Evolutionary conservation across 176 grass and related monocot genomes (phyloP).

Genomic region (Pontederia paniculata): DNA sequence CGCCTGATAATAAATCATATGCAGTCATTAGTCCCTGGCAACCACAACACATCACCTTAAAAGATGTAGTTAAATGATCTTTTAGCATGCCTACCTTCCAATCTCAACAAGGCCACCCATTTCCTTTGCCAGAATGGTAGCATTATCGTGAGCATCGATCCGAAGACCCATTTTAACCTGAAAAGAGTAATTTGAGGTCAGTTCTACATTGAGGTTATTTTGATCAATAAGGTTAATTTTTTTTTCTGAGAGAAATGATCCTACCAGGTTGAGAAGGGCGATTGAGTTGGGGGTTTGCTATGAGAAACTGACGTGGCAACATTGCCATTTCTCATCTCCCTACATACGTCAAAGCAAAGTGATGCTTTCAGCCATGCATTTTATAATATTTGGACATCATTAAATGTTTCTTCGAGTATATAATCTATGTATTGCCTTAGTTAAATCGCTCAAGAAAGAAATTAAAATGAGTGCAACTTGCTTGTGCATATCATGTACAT

Average conservation of each 20-base stretch:
- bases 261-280: slow-evolving; percentile 44
- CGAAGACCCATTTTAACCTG: slow-evolving; percentile 47
- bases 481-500: neutral
- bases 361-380: neutral
- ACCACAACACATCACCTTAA: neutral
- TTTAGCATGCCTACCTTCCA: slow-evolving; percentile 27
- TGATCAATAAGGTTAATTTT: neutral
- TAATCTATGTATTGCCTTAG: no score
- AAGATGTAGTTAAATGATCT: neutral
- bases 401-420: no score
- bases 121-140: slow-evolving; percentile 38
- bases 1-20: slow-evolving; percentile 16
- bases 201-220: neutral
- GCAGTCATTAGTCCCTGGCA: neutral
- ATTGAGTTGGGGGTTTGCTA: neutral
- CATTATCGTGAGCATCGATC: slow-evolving; percentile 25
- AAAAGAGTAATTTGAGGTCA: neutral
- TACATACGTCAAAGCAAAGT: neutral
- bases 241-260: neutral
- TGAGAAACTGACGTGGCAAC: neutral
- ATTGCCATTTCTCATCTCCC: neutral
- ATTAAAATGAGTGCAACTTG: neutral
- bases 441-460: no score
- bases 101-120: slow-evolving; percentile 39
- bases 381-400: no score